Percentiles rank a stretch among this genome's conserved stretches.
These are phyloP conservation scores for Ministeria vibrans DNA, from an alignment of 78 protist genomes.

Conservation along the genomic window DNA sequence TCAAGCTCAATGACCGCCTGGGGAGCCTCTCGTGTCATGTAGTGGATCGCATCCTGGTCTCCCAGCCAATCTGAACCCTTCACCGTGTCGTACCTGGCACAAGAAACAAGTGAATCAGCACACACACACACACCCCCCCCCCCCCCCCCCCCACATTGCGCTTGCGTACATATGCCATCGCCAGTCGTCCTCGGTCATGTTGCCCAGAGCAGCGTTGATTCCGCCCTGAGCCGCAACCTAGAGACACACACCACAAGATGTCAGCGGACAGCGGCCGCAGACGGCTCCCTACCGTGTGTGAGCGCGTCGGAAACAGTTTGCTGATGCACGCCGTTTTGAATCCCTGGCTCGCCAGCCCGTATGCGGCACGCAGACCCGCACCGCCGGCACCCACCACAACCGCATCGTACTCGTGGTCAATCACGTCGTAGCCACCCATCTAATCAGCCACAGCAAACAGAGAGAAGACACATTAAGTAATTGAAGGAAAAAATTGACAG, in stretches of 20 bases:
- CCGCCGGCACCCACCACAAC: constrained; percentile 99
- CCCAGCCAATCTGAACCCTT: constrained; percentile 93
- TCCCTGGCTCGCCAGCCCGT: constrained; percentile 89
- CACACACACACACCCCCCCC: too few relatives aligned
- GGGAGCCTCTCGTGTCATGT: constrained; percentile 97
- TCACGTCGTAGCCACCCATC: constrained; percentile 71
- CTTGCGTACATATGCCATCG: too few relatives aligned
- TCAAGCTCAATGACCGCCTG: constrained; percentile 86
- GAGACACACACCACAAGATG: background rate
- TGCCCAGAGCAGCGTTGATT: constrained; percentile 97
- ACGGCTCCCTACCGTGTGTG: constrained; percentile 98
- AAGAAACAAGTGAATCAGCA: too few relatives aligned
- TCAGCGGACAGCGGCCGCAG: background rate
- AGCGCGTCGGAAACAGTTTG: constrained; percentile 97
- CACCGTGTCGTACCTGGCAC: constrained; percentile 97
- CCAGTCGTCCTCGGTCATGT: constrained; percentile 95
- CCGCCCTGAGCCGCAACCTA: constrained; percentile 75
- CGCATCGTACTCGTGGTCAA: constrained; percentile 95
- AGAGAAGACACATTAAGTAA: too few relatives aligned
- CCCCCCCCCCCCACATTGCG: too few relatives aligned
- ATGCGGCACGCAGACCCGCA: constrained; percentile 97
- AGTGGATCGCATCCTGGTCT: constrained; percentile 90
- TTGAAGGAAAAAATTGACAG: too few relatives aligned
- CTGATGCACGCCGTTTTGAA: constrained; percentile 90
- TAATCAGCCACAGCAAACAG: too few relatives aligned